Base-by-base conservation (phyloP, 257 asterid genomes). In the Capsicum rhomboideum region DNA sequence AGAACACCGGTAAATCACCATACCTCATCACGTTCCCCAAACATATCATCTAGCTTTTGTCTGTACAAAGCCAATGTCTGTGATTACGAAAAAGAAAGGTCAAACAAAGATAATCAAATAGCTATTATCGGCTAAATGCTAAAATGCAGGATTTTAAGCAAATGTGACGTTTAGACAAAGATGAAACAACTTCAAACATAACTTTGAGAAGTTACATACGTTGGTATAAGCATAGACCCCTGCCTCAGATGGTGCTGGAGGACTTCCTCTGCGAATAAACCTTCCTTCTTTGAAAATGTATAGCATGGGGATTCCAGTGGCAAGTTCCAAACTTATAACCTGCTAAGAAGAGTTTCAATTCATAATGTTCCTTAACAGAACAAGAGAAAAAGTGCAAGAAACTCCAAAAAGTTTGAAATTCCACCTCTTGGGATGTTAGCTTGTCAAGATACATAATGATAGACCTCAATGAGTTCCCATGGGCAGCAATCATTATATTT, bases 301-400 rank as follows among this genome's bases (percentile, higher is more conserved):
- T 84, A 97, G 99, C 99, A 97, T 95, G 8, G 99, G 98, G 82
- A 97, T 91, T 83, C 99, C 98, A 87, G 99, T 97, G 10, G 99
- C 89, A 46, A 95, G 90, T 88, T 97, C 99, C 97, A 97, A 90
- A 88, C 95, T 97, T 84, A 95, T 97, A 85, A 97, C 99, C 99
- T 96, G 86, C 88, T 7, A 82, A 74, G 68, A 37, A 82, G 26
- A 50, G 63, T 77, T 50, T 50, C 46, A 49, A 10, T 50, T 50
- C 18, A 0, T 50, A 28, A 50, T 50, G 44, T 77, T 77, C 26
- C 46, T 11, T 6, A 77, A 12, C 46, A 77, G 18, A 16, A 28
- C 28, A 12, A 52, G 64, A 50, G 46, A 26, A 16, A 26, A 67
- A 77, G 28, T 50, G 40, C 18, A 9, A 50, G 63, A 50, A 46